Percentiles rank a stretch among this genome's conserved stretches.
These are phyloP conservation scores for Diplocarpon mali DNA, from an alignment of 2,329 filamentous ascomycete genomes.

Conservation along the genomic window DNA sequence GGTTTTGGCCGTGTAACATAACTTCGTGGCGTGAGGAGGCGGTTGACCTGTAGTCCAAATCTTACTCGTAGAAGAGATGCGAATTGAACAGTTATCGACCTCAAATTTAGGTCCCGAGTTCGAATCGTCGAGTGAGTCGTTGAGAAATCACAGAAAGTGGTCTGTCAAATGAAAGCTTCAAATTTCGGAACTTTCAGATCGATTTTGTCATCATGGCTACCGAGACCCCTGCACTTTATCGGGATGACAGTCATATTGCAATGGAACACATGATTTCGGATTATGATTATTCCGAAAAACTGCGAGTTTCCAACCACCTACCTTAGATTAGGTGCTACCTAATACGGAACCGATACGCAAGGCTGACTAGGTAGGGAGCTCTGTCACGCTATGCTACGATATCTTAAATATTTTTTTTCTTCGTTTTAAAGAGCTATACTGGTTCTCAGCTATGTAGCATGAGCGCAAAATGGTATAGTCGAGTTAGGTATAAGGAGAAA, in stretches of 20 bases:
- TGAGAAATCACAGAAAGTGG: neutral
- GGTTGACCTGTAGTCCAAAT: neutral
- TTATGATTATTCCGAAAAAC: too few relatives aligned
- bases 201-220: constrained; percentile 9
- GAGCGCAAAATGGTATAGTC: too few relatives aligned
- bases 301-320: too few relatives aligned
- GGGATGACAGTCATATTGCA: constrained; percentile 1
- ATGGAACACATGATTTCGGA: neutral
- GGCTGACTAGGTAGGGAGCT: too few relatives aligned
- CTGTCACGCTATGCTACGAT: too few relatives aligned
- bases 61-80: neutral
- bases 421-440: too few relatives aligned
- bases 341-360: too few relatives aligned
- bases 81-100: neutral
- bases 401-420: too few relatives aligned
- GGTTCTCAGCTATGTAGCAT: too few relatives aligned
- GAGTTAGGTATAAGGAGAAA: too few relatives aligned
- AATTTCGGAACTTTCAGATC: too few relatives aligned
- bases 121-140: neutral
- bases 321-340: too few relatives aligned
- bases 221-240: constrained; percentile 6
- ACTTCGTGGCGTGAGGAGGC: constrained; percentile 6
- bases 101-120: neutral
- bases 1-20: constrained; percentile 54
- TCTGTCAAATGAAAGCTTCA: neutral